Base-by-base conservation (phyloP, 2,329 filamentous ascomycete genomes). In the Alternaria burnsii region DNA sequence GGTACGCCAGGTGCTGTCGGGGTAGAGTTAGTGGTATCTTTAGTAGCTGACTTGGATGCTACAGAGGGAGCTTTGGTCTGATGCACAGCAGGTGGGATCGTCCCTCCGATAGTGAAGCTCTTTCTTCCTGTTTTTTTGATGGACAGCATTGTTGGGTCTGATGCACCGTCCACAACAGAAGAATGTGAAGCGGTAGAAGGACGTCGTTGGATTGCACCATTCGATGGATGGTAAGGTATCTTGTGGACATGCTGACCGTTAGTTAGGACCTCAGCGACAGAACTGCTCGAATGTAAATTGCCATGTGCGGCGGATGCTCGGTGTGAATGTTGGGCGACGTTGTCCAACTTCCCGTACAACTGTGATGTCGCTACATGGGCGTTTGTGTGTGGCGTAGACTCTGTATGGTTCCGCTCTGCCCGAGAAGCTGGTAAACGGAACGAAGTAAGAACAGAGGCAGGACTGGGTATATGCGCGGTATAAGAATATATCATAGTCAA, bases 401-500 rank as follows among this genome's bases (percentile, higher is more conserved):
- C 42, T 18, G 55, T 43, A 47, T 32, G 12, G 11, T 38, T 32
- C 36, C 52, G 26, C 2, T 16, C 14, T 46, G 16, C 18, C 11
- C 18, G 41, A 9, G 28, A 38, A 32, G 41, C 20, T 10, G 22
- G 32, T 32, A 6, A 7, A 42, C 67, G 67, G 6, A 76, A 62
- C n/a, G 66, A 56, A 34, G 65, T 54, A 56, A 75, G 65, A n/a
- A 75, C 50, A 42, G 66, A 66, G 9, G 59, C 20, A 26, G 75
- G 56, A 52, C 41, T 72, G 24, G 75, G 71, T 41, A 77, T 68
- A 20, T 72, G 70, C 52, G 71, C 75, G 14, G 73, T 76, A 59
- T 72, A 78, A 4, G 71, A 73, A 58, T 70, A 74, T 52, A 78
- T 76, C 56, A 78, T 58, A n/a, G 71, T 64, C 16, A 71, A 62